Evolutionary conservation across 495 filamentous ascomycete genomes (phyloP), one percentile per base, ranked within the genome.

Genomic region (Aspergillus egyptiacus): DNA sequence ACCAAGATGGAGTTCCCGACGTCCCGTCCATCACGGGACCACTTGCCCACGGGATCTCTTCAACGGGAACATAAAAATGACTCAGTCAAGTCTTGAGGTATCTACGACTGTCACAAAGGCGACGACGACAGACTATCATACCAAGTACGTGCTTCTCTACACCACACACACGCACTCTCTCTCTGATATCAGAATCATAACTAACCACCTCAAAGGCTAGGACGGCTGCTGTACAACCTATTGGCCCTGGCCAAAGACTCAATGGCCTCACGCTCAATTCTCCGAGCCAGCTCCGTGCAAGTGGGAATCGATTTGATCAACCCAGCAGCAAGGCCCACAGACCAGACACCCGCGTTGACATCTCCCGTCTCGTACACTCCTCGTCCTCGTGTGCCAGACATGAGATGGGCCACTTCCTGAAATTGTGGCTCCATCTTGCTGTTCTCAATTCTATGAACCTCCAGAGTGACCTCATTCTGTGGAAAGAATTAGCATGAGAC

Each of bases 291-390:
- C 14, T 49, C 35, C 25, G 30, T 27, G 18, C 46, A 41, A n/a
- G 46, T 49, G n/a, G 46, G 46, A n/a, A 49, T 49, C 3, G 35
- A 39, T 10, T 40, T 49, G 27, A 41, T 40, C 18, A 49, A 15
- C 9, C 36, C 25, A 10, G 35, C 36, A 13, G 25, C 37, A 22
- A 32, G 35, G 18, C 46, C 46, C 13, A 49, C 37, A 4, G 46
- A 49, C 37, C 46, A 42, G 15, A 48, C 46, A 20, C 46, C 37
- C 5, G 36, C 46, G 38, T 49, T 31, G 10, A 48, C 23, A 18
- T 40, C 46, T 23, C 46, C 35, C 2, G 34, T 48, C 24, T 40
- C 25, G 11, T 32, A 48, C 10, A 48, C 45, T 0, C 24, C 23
- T n/a, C 9, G 39, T 23, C 46, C 46, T 2, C 46, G 46, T 14